Evolutionary conservation across 208 protist genomes (phyloP).

Genomic region (Crithidia bombi): DNA sequence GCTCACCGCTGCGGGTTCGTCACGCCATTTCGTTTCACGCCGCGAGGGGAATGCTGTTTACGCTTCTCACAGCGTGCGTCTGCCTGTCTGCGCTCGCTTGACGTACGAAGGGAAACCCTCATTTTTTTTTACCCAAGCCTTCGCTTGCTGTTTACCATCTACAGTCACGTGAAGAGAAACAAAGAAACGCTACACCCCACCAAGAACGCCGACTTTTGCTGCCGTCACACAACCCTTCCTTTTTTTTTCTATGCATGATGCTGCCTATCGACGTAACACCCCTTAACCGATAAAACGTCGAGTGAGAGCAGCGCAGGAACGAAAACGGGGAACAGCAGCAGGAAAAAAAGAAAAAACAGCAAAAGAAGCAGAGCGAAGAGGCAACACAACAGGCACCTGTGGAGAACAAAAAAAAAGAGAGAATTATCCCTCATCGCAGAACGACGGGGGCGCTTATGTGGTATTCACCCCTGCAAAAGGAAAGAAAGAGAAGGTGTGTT

Average conservation of each 20-base stretch:
- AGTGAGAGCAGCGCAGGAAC: background rate
- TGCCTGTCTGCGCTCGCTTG: too few species aligned
- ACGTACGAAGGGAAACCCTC: too few species aligned
- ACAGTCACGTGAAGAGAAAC: constrained; percentile 1
- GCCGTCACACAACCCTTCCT: background rate
- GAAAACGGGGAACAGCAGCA: background rate
- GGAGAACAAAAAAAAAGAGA: background rate
- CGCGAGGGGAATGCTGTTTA: too few species aligned
- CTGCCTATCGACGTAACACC: too few species aligned
- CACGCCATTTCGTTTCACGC: too few species aligned
- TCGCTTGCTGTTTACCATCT: background rate
- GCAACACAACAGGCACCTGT: background rate
- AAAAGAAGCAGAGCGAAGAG: constrained; percentile 5
- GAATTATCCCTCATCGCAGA: too few species aligned
- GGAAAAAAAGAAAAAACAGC: constrained; percentile 17
- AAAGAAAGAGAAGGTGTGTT: constrained; percentile 5
- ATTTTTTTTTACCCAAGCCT: too few species aligned
- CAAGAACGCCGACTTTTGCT: background rate
- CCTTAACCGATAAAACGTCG: background rate
- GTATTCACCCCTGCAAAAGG: background rate
- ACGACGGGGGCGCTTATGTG: too few species aligned
- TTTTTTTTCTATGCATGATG: constrained; percentile 1
- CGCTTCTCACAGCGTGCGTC: too few species aligned
- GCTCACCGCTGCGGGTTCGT: too few species aligned
- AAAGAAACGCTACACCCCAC: background rate